These are phyloP conservation scores for Paulownia fortunei DNA, from an alignment of 257 asterid genomes.

Conservation along the genomic window DNA sequence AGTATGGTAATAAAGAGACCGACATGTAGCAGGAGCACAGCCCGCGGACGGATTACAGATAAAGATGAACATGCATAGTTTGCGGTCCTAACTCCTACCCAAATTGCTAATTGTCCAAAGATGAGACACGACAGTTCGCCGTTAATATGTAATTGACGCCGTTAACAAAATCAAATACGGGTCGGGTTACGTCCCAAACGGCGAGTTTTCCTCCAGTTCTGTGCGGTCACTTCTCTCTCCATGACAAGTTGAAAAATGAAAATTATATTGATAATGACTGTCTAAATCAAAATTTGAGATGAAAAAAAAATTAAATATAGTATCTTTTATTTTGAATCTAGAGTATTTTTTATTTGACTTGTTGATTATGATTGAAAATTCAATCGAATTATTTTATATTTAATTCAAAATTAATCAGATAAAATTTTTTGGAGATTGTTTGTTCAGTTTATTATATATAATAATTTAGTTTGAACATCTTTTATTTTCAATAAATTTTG, in stretches of 20 bases:
- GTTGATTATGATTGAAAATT: too few species aligned
- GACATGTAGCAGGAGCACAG: conserved; percentile 7
- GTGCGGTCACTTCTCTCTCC: not conserved
- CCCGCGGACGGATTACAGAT: conserved; percentile 33
- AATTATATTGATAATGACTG: not conserved
- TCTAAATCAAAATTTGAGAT: not conserved
- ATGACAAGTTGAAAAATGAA: not conserved
- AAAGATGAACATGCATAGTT: not conserved
- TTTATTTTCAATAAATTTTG: too few species aligned
- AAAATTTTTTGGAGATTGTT: too few species aligned
- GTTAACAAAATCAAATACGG: not conserved
- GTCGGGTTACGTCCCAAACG: not conserved
- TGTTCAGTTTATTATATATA: too few species aligned
- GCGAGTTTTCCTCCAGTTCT: not conserved
- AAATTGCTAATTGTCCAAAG: not conserved
- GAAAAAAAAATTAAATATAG: not conserved
- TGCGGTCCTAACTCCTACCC: conserved; percentile 16
- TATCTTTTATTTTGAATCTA: not conserved
- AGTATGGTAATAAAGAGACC: not conserved
- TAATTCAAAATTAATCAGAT: too few species aligned
- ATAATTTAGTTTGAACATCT: too few species aligned
- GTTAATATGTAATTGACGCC: not conserved
- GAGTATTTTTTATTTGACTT: too few species aligned
- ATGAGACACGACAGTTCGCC: conserved; percentile 21
- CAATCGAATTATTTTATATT: too few species aligned